Percentiles rank a stretch among this genome's conserved stretches.
These are phyloP conservation scores for Physcomitrellopsis africana DNA, from an alignment of 225 moss, liverwort and hornwort genomes.

Conservation along the genomic window DNA sequence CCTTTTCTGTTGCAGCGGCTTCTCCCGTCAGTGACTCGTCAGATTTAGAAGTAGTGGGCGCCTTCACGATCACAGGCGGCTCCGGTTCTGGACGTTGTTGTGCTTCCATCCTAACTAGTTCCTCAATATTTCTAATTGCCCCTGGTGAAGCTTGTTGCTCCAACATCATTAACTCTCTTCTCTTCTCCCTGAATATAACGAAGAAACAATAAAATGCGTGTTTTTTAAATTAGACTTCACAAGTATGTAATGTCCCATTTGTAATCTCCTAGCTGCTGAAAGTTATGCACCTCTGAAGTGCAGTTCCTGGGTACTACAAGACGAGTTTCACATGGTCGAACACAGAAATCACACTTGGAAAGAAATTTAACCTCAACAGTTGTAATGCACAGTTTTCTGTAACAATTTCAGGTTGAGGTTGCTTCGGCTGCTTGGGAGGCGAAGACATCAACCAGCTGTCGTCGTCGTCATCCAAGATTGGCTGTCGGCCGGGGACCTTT, in stretches of 20 bases:
- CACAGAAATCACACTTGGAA: not conserved
- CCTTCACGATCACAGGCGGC: not conserved
- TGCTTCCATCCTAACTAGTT: conserved; percentile 42
- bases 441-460: conserved; percentile 62
- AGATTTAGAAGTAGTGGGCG: not conserved
- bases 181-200: conserved; percentile 39
- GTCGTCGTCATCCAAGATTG: conserved; percentile 32
- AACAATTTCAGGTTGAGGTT: conserved; percentile 22
- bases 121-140: conserved; percentile 47
- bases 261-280: not conserved
- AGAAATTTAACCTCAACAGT: conserved; percentile 53
- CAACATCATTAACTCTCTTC: conserved; percentile 42
- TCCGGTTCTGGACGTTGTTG: conserved; percentile 33
- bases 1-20: conserved; percentile 37
- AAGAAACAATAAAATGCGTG: not conserved
- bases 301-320: not conserved
- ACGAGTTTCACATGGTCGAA: not conserved
- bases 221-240: not conserved
- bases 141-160: conserved; percentile 39
- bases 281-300: not conserved
- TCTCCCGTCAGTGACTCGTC: conserved; percentile 18
- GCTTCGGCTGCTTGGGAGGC: conserved; percentile 48
- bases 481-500: conserved; percentile 17
- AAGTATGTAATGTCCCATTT: not conserved
- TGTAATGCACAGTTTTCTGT: conserved; percentile 41